A percentile compares a stretch with the other conserved stretches of the same genome.
phyloP scores from a whole-genome alignment of 1,139 yeast species.

The Scheffersomyces quercinus region DNA sequence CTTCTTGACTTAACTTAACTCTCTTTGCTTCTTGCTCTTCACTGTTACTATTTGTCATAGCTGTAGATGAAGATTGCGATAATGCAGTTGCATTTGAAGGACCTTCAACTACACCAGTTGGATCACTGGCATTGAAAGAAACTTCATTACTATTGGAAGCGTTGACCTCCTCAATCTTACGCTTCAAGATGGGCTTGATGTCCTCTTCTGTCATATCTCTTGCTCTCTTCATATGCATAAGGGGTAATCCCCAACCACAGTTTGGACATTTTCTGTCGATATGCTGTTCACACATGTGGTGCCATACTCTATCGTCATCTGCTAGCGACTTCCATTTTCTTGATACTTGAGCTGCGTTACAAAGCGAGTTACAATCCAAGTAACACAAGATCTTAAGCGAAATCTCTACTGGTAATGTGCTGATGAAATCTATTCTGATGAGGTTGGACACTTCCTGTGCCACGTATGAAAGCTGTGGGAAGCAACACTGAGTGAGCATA shows the following conservation, averaged over 20 bases:
- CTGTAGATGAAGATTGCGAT: not conserved
- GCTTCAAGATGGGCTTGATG: slow-evolving; percentile 24
- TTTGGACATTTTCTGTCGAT: slow-evolving; percentile 95
- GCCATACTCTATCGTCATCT: slow-evolving; percentile 97
- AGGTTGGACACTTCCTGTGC: slow-evolving; percentile 76
- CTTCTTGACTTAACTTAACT: slow-evolving; percentile 1
- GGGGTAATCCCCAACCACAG: slow-evolving; percentile 98
- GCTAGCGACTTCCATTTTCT: slow-evolving; percentile 84
- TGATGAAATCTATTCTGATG: slow-evolving; percentile 84
- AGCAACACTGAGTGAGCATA: slow-evolving; percentile 84
- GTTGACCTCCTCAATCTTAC: slow-evolving; percentile 26
- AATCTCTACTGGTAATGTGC: slow-evolving; percentile 82
- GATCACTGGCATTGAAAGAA: slow-evolving; percentile 7
- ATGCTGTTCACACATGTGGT: slow-evolving; percentile 97
- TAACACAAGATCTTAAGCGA: slow-evolving; percentile 83
- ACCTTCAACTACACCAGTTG: not conserved
- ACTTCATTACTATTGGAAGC: slow-evolving; percentile 3
- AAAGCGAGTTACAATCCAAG: slow-evolving; percentile 85
- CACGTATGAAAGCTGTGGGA: slow-evolving; percentile 85
- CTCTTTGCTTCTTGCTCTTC: slow-evolving; percentile 7
- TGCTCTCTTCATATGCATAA: slow-evolving; percentile 79
- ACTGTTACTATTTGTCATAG: not conserved
- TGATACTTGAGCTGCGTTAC: slow-evolving; percentile 92
- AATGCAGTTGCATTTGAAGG: not conserved
- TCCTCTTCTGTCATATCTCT: slow-evolving; percentile 47